Evolutionary conservation across 2,329 filamentous ascomycete species (phyloP).

Genomic region (Fusarium bulbicola): DNA sequence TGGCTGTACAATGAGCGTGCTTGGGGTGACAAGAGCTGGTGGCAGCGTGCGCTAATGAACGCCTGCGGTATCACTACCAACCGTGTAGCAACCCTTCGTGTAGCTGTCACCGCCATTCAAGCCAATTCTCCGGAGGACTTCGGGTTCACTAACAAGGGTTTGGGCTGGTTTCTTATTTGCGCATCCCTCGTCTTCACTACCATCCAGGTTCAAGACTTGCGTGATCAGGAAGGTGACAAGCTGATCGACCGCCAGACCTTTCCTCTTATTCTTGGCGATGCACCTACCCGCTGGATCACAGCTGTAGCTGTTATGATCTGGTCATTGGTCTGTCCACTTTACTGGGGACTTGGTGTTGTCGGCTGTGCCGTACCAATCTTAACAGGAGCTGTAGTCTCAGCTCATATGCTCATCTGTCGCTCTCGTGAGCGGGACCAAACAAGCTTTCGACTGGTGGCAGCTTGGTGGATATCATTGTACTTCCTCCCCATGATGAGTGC

Average conservation of each 20-base stretch:
- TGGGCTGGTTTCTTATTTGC: slow-evolving; percentile 30
- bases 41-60: slow-evolving; percentile 35
- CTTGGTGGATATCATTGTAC: slow-evolving; percentile 32
- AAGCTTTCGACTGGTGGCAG: slow-evolving; percentile 29
- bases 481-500: slow-evolving; percentile 27
- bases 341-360: slow-evolving; percentile 20
- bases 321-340: slow-evolving; percentile 29
- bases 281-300: slow-evolving; percentile 31
- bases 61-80: slow-evolving; percentile 35
- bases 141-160: slow-evolving; percentile 24
- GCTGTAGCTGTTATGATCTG: slow-evolving; percentile 21
- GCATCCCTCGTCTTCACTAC: slow-evolving; percentile 39
- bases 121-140: background rate
- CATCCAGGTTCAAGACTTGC: slow-evolving; percentile 39
- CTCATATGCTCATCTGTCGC: slow-evolving; percentile 27
- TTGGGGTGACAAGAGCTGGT: slow-evolving; percentile 44
- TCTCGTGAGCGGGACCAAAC: slow-evolving; percentile 14
- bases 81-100: slow-evolving; percentile 28
- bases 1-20: slow-evolving; percentile 55
- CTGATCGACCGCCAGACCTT: slow-evolving; percentile 37
- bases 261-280: slow-evolving; percentile 36
- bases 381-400: slow-evolving; percentile 5
- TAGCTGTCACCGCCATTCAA: slow-evolving; percentile 17
- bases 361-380: slow-evolving; percentile 7
- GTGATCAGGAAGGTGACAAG: slow-evolving; percentile 38